These are phyloP conservation scores for Choanephora cucurbitarum DNA, from an alignment of 371 early-diverging fungal species.

Conservation along the genomic window DNA sequence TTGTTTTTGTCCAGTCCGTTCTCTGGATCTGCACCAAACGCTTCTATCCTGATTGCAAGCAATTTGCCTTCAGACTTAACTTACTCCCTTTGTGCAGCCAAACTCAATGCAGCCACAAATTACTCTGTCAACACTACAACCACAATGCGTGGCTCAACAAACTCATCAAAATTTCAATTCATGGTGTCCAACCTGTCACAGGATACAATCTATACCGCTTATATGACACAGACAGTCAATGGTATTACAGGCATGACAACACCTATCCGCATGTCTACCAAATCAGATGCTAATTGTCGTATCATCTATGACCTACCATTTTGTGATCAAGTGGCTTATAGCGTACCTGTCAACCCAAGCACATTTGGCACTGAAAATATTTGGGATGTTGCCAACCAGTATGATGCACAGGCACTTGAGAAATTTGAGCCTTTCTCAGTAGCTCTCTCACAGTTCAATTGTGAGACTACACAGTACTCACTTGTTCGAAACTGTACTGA, in stretches of 20 bases:
- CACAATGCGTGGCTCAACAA: conserved; percentile 33
- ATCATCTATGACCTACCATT: conserved; percentile 58
- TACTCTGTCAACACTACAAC: conserved; percentile 37
- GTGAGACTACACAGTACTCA: conserved; percentile 60
- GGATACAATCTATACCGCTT: conserved; percentile 45
- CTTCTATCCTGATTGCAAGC: conserved; percentile 42
- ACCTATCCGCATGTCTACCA: conserved; percentile 35
- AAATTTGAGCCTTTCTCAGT: conserved; percentile 53
- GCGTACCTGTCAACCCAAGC: conserved; percentile 44
- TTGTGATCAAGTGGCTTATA: conserved; percentile 64
- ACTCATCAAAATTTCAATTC: conserved; percentile 31
- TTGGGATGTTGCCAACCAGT: conserved; percentile 34
- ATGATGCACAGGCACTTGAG: conserved; percentile 48
- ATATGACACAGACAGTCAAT: conserved; percentile 42
- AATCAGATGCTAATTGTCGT: conserved; percentile 50
- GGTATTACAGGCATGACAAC: conserved; percentile 34
- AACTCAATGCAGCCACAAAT: conserved; percentile 30
- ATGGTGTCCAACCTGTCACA: conserved; percentile 39
- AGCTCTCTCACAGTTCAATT: conserved; percentile 61
- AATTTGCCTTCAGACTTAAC: conserved; percentile 40
- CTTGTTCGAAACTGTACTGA: conserved; percentile 65
- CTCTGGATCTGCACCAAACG: conserved; percentile 32
- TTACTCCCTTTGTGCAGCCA: conserved; percentile 53
- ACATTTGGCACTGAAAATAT: conserved; percentile 10
- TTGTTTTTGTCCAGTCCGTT: conserved; percentile 50